These are phyloP conservation scores for Macrophomina tecta DNA, from an alignment of 2,329 filamentous ascomycete species.

Conservation along the genomic window DNA sequence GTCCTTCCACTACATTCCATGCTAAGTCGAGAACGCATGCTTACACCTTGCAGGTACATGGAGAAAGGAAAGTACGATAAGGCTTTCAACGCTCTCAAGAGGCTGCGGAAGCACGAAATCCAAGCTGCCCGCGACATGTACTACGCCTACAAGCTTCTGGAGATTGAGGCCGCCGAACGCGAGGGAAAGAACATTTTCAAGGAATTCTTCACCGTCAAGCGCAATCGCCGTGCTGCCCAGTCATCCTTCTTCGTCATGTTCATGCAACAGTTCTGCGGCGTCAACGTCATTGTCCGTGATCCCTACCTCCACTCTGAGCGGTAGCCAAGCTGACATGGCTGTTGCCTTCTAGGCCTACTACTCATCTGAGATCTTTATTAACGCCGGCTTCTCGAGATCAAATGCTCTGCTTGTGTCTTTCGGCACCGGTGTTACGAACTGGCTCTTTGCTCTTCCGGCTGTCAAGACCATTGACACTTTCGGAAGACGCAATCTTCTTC, in stretches of 20 bases:
- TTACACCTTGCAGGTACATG: slow-evolving; percentile 38
- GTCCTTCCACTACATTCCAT: background rate
- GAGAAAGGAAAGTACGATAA: slow-evolving; percentile 49
- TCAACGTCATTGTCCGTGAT: slow-evolving; percentile 38
- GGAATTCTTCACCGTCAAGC: slow-evolving; percentile 37
- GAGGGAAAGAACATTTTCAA: slow-evolving; percentile 40
- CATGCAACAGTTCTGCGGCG: slow-evolving; percentile 41
- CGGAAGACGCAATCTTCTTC: slow-evolving; percentile 49
- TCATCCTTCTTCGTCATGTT: slow-evolving; percentile 40
- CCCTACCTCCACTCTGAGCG: background rate
- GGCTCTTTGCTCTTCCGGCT: slow-evolving; percentile 53
- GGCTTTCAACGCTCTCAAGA: slow-evolving; percentile 49
- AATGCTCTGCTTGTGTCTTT: slow-evolving; percentile 46
- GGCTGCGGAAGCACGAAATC: slow-evolving; percentile 52
- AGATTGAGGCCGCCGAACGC: slow-evolving; percentile 46
- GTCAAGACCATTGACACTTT: slow-evolving; percentile 53
- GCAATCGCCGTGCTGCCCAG: slow-evolving; percentile 43
- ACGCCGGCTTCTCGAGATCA: slow-evolving; percentile 36
- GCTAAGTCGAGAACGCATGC: no score
- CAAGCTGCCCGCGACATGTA: slow-evolving; percentile 62
- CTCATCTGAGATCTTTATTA: slow-evolving; percentile 38
- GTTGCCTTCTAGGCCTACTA: slow-evolving; percentile 32
- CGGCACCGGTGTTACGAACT: slow-evolving; percentile 54
- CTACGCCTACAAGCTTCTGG: slow-evolving; percentile 55
- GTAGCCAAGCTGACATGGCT: background rate